Conservation (phyloP, 2,329 filamentous ascomycete genomes). For the Diaporthe vaccinii region DNA sequence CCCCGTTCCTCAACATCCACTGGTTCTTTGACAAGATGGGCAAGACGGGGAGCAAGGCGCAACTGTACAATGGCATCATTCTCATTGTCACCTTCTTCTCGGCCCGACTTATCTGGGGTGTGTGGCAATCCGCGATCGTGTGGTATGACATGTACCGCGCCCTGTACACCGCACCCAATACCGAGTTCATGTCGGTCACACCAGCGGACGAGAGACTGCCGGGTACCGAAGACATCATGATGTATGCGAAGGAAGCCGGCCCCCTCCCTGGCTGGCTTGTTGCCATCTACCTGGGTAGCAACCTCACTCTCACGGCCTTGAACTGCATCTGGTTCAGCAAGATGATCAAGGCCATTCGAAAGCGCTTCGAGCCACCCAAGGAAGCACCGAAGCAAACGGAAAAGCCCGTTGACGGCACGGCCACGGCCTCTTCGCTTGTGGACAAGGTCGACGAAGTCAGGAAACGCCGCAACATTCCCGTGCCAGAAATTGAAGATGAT, state of each 20-base stretch:
- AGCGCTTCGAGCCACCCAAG: conserved; percentile 74
- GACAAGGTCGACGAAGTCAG: conserved; percentile 42
- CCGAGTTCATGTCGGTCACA: conserved; percentile 50
- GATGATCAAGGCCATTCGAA: conserved; percentile 85
- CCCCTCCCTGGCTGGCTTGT: conserved; percentile 79
- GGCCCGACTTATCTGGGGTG: conserved; percentile 83
- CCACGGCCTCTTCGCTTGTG: conserved; percentile 30
- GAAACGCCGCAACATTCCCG: conserved; percentile 41
- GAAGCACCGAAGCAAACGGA: conserved; percentile 46
- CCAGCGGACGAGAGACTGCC: conserved; percentile 49
- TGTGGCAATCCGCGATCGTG: conserved; percentile 77
- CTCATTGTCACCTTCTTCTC: conserved; percentile 82
- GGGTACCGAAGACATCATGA: conserved; percentile 57
- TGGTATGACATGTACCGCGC: conserved; percentile 78
- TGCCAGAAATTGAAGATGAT: conserved; percentile 41
- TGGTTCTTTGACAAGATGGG: conserved; percentile 93
- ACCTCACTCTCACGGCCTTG: conserved; percentile 79
- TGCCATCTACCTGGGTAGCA: conserved; percentile 75
- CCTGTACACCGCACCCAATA: conserved; percentile 59
- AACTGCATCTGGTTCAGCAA: conserved; percentile 91
- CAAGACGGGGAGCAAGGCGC: conserved; percentile 80
- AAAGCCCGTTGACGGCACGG: conserved; percentile 36
- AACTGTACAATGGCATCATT: conserved; percentile 82
- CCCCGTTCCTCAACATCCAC: conserved; percentile 88
- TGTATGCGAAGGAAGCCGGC: conserved; percentile 62